Percentiles rank a stretch among this genome's conserved stretches.
Conservation (phyloP, 768 basidiomycete genomes). For the Trametes maxima region DNA sequence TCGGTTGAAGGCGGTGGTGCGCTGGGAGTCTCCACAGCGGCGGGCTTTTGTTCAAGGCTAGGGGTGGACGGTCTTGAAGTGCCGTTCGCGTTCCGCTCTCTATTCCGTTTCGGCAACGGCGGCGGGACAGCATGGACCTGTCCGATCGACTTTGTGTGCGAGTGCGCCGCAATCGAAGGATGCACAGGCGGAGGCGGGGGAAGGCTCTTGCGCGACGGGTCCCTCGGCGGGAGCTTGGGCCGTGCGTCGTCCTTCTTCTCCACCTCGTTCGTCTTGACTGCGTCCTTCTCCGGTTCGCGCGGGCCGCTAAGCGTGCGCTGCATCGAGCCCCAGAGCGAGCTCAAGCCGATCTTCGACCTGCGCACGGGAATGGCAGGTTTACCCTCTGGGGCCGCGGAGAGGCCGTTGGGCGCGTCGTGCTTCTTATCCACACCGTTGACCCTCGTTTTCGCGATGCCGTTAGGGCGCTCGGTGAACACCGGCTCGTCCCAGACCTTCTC, state of each 20-base stretch:
- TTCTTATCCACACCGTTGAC: slow-evolving; percentile 21
- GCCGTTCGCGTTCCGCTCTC: slow-evolving; percentile 5
- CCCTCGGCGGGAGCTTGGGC: slow-evolving; percentile 28
- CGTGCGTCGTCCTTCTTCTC: slow-evolving; percentile 15
- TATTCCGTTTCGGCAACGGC: slow-evolving; percentile 34
- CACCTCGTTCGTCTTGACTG: slow-evolving; percentile 1
- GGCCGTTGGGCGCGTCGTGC: slow-evolving; percentile 18
- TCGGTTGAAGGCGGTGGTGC: not conserved
- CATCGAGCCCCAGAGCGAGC: slow-evolving; percentile 34
- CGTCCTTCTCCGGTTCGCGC: slow-evolving; percentile 16
- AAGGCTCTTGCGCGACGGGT: slow-evolving; percentile 22
- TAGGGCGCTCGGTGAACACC: slow-evolving; percentile 19
- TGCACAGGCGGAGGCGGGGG: slow-evolving; percentile 24
- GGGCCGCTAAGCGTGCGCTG: slow-evolving; percentile 30
- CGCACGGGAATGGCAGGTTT: slow-evolving; percentile 20
- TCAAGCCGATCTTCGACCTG: slow-evolving; percentile 29
- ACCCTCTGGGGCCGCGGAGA: not conserved
- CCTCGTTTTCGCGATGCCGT: slow-evolving; percentile 16
- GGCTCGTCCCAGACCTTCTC: slow-evolving; percentile 89
- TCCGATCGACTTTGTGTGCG: slow-evolving; percentile 2
- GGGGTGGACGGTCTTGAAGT: slow-evolving; percentile 2
- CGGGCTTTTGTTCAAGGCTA: not conserved
- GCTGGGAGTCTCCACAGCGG: not conserved
- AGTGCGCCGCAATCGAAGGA: slow-evolving; percentile 18
- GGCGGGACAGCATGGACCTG: slow-evolving; percentile 24